A percentile compares a stretch with the other conserved stretches of the same genome.
phyloP scores from a whole-genome alignment of 2,329 filamentous ascomycete genomes.

The Cordyceps tenuipes region DNA sequence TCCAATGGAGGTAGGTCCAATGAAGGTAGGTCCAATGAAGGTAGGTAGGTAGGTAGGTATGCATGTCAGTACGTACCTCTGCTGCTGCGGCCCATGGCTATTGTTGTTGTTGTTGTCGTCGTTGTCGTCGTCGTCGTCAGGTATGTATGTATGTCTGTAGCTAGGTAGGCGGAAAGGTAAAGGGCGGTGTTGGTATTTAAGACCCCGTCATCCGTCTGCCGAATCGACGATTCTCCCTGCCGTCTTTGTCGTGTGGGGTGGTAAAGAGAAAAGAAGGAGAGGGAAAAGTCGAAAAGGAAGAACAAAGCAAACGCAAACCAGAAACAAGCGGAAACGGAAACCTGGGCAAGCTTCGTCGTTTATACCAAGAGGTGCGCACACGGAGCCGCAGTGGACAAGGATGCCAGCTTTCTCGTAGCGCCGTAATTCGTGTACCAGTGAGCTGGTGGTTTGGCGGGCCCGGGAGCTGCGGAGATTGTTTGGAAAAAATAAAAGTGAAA shows the following conservation, averaged over 20 bases:
- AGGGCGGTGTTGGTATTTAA: neutral
- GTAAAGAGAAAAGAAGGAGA: neutral
- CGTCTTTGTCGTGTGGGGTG: neutral
- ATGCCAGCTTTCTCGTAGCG: neutral
- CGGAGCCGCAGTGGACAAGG: conserved; percentile 2
- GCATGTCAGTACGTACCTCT: conserved; percentile 11
- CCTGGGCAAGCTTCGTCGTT: neutral
- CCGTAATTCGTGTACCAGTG: neutral
- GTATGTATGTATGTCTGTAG: too few relatives aligned
- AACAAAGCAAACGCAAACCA: neutral
- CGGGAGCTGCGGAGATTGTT: conserved; percentile 7
- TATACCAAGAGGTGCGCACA: neutral
- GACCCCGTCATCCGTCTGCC: neutral
- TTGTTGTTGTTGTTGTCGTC: neutral
- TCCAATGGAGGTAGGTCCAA: too few relatives aligned
- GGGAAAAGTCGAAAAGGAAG: neutral
- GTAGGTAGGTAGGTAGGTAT: too few relatives aligned
- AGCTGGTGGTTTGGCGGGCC: conserved; percentile 3
- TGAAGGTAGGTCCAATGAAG: too few relatives aligned
- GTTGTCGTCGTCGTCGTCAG: neutral
- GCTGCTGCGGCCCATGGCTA: conserved; percentile 13
- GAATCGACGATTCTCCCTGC: neutral
- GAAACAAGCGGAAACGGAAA: neutral
- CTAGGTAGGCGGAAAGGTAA: neutral
- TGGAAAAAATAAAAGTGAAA: too few relatives aligned